Evolutionary conservation across 2,329 filamentous ascomycete genomes (phyloP), one percentile per base, ranked within the genome.

Genomic region (Talaromyces sp.): DNA sequence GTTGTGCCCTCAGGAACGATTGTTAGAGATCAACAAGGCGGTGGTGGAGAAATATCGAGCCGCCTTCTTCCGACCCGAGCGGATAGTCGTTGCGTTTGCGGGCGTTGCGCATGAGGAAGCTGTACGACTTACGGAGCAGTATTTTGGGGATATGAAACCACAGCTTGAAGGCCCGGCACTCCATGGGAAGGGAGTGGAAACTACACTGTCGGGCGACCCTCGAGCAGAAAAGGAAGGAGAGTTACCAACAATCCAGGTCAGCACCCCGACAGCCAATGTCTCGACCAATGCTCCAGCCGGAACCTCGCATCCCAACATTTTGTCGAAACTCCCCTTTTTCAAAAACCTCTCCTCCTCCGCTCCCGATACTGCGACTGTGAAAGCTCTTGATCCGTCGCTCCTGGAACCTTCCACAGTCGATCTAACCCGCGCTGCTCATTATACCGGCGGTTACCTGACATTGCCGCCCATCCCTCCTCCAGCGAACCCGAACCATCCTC

Each of bases 71-170:
- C 84, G 84, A 53, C 94, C 94, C 0, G 92, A 97, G 70, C 81
- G 91, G 60, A 95, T 96, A 69, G 94, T 99, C 0, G 85, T 99
- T 50, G 94, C 94, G 0, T 97, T 97, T 77, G 94, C 93, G 2
- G 94, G 94, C 33, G 89, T 97, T 8, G 81, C 89, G 59, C 94
- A 99, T 71, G 75, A 79, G 6, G 83, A 89, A 66, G 94, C 94
- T 19, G 85, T 97, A 33, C 81, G 81, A 66, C 76, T 97, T 63
- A 85, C 91, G 2, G 84, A 95, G 71, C 80, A 91, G 71, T 89
- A 89, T 74, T 99, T 99, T 77, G 94, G 93, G 50, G 89, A 94
- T 70, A 97, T 99, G 92, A 80, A 84, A 72, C 75, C 77, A 56
- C 45, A 57, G 1, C 70, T 74, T 19, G 75, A 78, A 53, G 76